Evolutionary conservation across 2,329 filamentous ascomycete species (phyloP), one percentile per base, ranked within the genome.

Genomic region (Aureobasidium sp.): DNA sequence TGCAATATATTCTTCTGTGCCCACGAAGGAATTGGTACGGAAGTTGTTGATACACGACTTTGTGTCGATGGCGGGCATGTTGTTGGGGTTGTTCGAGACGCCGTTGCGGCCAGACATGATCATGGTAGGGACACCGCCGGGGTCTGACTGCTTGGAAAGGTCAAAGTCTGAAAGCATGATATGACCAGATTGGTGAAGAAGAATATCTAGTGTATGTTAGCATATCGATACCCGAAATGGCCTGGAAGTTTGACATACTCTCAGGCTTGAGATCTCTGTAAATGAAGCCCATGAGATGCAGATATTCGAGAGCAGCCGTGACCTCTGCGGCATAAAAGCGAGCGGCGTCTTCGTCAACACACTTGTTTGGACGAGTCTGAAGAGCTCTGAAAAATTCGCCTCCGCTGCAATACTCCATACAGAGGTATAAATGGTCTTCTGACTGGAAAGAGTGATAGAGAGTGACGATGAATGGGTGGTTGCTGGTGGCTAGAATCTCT

Each of bases 121-220:
- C 93, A 99, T 97, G 27, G 92, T 97, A 53, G 94, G 94, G 72
- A 93, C 93, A 78, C 94, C 94, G 71, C 92, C 94, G 17, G 90
- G 87, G 67, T 95, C 94, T 7, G 94, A 99, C 77, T 99, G 94
- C 77, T 99, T 99, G 11, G 92, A 97, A 65, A 99, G 78, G 76
- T 99, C 94, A 76, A 99, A 99, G 78, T 99, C 94, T 64, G 94
- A 97, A 74, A 99, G 84, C 94, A 99, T 99, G 70, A 99, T 99
- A 76, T 99, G 94, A 17, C 94, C 94, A n/a, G 94, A 97, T 75
- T 99, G 94, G 74, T 99, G 94, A 25, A 99, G 85, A 15, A 99
- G 82, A 67, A 99, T 99, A 70, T 99, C 92, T 97, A 68, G 5
- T 27, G 27, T n/a, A 44, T 29, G 68, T 82, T 70, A 82, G 79